phyloP scores from a whole-genome alignment of 305 asterid genomes.

The Solanum hybrid region DNA sequence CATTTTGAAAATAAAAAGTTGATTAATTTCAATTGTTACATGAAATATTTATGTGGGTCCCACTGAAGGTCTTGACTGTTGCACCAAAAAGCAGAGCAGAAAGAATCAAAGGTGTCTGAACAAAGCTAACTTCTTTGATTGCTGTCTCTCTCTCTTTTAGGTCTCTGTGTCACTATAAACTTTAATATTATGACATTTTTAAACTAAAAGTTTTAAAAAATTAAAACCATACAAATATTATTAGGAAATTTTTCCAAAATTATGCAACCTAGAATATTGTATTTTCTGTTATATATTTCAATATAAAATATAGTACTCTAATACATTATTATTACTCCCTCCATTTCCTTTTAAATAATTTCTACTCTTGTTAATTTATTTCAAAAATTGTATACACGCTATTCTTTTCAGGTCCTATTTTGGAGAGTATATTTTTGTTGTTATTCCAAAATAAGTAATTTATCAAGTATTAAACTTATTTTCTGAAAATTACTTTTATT shows the following conservation, averaged over 20 bases:
- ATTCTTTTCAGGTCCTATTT: background rate
- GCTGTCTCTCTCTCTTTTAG: background rate
- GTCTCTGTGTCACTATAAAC: background rate
- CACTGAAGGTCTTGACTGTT: background rate
- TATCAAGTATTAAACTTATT: too few relatives aligned
- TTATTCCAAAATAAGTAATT: too few relatives aligned
- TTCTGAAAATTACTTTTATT: background rate
- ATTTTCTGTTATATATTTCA: background rate
- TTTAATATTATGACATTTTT: background rate
- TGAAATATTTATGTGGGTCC: background rate
- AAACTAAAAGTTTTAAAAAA: background rate
- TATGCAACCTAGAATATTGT: background rate
- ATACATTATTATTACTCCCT: background rate
- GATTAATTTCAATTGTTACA: background rate
- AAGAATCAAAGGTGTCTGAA: background rate
- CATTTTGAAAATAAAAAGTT: background rate
- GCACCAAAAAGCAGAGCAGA: background rate
- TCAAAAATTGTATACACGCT: background rate
- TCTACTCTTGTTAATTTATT: background rate
- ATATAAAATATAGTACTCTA: too few relatives aligned
- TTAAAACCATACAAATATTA: background rate
- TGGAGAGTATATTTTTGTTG: too few relatives aligned
- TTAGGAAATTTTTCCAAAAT: background rate
- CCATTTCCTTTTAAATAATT: background rate
- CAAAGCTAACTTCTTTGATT: background rate